Conservation (phyloP, 1,139 yeast species). For the Blastobotrys malaysiensis region DNA sequence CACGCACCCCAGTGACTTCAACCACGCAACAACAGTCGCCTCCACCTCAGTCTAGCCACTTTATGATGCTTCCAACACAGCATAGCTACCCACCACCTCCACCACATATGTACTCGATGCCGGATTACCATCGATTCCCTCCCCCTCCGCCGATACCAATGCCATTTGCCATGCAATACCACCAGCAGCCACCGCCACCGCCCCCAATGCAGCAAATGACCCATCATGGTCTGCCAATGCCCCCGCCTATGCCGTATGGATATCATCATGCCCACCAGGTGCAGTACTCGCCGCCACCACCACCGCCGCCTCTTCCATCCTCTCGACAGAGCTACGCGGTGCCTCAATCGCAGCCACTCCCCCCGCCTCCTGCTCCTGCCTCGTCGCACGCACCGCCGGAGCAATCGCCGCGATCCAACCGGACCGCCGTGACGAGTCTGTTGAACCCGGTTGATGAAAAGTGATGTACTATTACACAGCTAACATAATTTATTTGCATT, state of each 20-base stretch:
- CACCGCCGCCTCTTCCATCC: constrained; percentile 8
- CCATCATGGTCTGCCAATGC: constrained; percentile 2
- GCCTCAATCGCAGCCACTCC: not conserved
- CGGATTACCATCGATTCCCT: not conserved
- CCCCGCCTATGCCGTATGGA: constrained; percentile 2
- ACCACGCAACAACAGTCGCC: not conserved
- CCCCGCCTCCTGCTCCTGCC: not conserved
- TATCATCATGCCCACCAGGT: not conserved
- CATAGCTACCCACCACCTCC: not conserved
- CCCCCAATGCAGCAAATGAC: constrained; percentile 1
- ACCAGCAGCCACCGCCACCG: no score
- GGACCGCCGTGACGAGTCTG: constrained; percentile 10
- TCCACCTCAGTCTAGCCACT: not conserved
- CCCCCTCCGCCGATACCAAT: not conserved
- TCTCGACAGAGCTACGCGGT: not conserved
- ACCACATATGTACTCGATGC: not conserved
- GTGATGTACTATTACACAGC: not conserved
- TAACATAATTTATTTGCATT: not conserved
- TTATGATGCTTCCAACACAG: not conserved
- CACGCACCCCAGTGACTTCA: not conserved
- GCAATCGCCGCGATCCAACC: constrained; percentile 3
- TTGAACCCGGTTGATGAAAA: constrained; percentile 8
- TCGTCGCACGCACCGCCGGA: not conserved
- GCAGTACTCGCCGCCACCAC: not conserved
- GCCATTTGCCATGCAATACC: not conserved